Base-by-base conservation (phyloP, 1,284 basidiomycete species). In the Inonotus hispidus region DNA sequence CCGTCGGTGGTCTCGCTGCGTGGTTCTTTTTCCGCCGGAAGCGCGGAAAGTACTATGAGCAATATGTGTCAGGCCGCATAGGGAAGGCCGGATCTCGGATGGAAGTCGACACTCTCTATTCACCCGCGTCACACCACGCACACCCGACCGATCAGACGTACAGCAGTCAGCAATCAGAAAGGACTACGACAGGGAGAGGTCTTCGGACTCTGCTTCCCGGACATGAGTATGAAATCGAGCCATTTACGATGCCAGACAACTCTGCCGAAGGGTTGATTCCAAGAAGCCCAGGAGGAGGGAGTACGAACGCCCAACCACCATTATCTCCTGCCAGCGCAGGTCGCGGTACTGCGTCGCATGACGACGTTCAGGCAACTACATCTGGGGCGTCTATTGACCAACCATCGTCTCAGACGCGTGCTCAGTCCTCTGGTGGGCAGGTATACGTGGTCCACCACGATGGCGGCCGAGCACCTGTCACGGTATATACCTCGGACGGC, bases 381-480 rank as follows among this genome's bases (percentile, higher is more conserved):
- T 53, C 52, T 53, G 32, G 56, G 47, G 53, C 62, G 35, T 56
- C 59, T 41, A 47, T 29, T 41, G 45, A 43, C 25, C 58, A 54
- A 35, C 57, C 62, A 27, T 39, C 47, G 11, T 60, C 45, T 39
- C 61, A 50, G 41, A 21, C 37, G 39, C 58, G 50, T 11, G 52
- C 27, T n/a, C 54, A 47, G 19, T 53, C 37, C 16, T 43, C 60
- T 11, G 62, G 61, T 54, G 60, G 45, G 35, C 77, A 82, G 41
- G 77, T 84, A 6, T 83, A 83, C 63, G 81, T 84, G 37, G 76
- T 84, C 38, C 83, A 84, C 64, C 82, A 84, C 65, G 82, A 84
- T 64, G 78, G 73, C 16, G 80, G 82, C 5, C 69, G 77, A 8
- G 71, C 82, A 19, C 83, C 83, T 1, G 80, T 85, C 38, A 82